Evolutionary conservation across 2,329 filamentous ascomycete species (phyloP).

Genomic region (Sphaerulina vaccinii): DNA sequence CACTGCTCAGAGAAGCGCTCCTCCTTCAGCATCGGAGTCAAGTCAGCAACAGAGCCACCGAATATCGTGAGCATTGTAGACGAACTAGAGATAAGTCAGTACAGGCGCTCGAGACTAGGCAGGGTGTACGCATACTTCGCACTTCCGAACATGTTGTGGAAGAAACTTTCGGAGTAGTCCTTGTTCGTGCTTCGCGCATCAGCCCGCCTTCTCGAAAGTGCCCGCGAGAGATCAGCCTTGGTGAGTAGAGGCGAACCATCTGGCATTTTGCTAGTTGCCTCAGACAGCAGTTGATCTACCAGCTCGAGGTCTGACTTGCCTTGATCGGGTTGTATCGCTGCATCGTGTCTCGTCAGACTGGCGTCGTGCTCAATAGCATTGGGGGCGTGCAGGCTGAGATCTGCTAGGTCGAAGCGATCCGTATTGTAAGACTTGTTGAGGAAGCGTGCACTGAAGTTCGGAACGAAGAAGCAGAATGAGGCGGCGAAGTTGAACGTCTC

Average conservation of each 20-base stretch:
- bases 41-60: slow-evolving; percentile 40
- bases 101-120: neutral
- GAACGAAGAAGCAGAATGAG: slow-evolving; percentile 34
- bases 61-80: slow-evolving; percentile 47
- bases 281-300: slow-evolving; percentile 38
- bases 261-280: slow-evolving; percentile 38
- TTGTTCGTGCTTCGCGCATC: slow-evolving; percentile 40
- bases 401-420: slow-evolving; percentile 30
- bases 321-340: slow-evolving; percentile 39
- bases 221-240: slow-evolving; percentile 39
- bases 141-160: slow-evolving; percentile 45
- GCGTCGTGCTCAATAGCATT: slow-evolving; percentile 34
- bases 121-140: slow-evolving; percentile 28
- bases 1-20: slow-evolving; percentile 44
- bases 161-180: slow-evolving; percentile 34
- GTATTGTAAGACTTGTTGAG: slow-evolving; percentile 32
- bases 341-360: slow-evolving; percentile 37
- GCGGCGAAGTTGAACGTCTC: slow-evolving; percentile 35
- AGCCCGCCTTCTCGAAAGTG: slow-evolving; percentile 37
- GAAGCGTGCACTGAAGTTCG: slow-evolving; percentile 31
- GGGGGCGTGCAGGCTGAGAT: slow-evolving; percentile 29
- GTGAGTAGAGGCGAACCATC: slow-evolving; percentile 38
- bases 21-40: slow-evolving; percentile 43
- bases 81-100: slow-evolving; percentile 33
- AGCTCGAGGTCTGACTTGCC: slow-evolving; percentile 40